Base-by-base conservation (phyloP, 495 filamentous ascomycete species). In the Penicillium pancosmium region DNA sequence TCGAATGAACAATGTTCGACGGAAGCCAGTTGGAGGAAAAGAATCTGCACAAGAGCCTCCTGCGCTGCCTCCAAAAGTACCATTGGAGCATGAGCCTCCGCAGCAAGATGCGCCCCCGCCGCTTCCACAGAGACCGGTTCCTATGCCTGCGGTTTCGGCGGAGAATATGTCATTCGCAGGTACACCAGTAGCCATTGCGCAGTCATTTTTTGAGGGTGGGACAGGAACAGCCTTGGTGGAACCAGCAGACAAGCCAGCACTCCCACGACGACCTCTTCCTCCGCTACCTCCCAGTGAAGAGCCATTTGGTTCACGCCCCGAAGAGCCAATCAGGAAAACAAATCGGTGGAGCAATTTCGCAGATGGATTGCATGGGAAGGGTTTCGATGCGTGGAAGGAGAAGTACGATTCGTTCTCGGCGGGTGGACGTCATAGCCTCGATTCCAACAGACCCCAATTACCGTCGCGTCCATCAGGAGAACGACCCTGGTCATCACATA, bases 1-100 rank as follows among this genome's bases (percentile, higher is more conserved):
- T 21, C 68, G 66, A 21, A 52, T 78, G 72, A 80, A 79, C 38
- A 63, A 76, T 55, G 69, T 79, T 23, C 68, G 71, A 27, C 72
- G 78, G 9, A 79, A 80, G 50, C 78, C 78, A 50, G 73, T 80
- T 15, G 66, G 59, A 23, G 59, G 54, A 18, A 54, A 43, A 38
- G 63, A 56, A 51, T 12, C 12, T 33, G 16, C 31, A 10, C 27
- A 33, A 18, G 49, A 15, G 6, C 49, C 23, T 33, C 21, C 47
- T 51, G 49, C 15, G 6, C 19, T 16, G 15, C n/a, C 33, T 8
- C 27, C 27, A 31, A 31, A 31, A 9, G 27, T 15, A 35, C 40
- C 41, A 5, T 46, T 54, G 18, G 59, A 62, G 12, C 15, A 49
- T 60, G 54, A 59, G 21, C 60, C 56, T 15, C 53, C 57, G 8